Percentiles rank a stretch among this genome's conserved stretches.
phyloP scores from a whole-genome alignment of 2,329 filamentous ascomycete genomes.

The Westerdykella sp. region DNA sequence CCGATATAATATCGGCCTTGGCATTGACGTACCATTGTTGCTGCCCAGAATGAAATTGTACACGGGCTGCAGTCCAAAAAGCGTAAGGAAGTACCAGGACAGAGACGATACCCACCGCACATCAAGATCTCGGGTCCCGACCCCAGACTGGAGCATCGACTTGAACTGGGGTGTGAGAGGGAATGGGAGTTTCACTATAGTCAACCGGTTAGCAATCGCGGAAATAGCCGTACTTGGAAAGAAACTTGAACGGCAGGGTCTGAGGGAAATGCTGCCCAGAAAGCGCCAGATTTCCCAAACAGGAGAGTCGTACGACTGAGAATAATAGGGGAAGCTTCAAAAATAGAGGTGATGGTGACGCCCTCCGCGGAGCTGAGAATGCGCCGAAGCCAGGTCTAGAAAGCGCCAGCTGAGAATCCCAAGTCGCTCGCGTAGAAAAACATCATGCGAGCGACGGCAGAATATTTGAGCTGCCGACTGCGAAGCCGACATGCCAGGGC shows the following conservation, averaged over 20 bases:
- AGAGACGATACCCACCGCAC: slow-evolving; percentile 98
- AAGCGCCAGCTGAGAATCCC: too few species aligned
- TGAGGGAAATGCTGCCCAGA: slow-evolving; percentile 1
- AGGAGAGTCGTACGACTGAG: too few species aligned
- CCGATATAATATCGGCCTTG: neutral
- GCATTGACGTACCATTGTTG: slow-evolving; percentile 70
- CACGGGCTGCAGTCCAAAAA: slow-evolving; percentile 93
- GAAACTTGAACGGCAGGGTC: too few species aligned
- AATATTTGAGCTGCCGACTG: too few species aligned
- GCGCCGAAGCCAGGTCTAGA: too few species aligned
- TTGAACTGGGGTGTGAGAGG: slow-evolving; percentile 98
- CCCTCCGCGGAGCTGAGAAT: too few species aligned
- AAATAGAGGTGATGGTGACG: too few species aligned
- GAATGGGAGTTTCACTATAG: slow-evolving; percentile 85
- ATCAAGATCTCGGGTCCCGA: slow-evolving; percentile 92
- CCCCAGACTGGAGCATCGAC: slow-evolving; percentile 96
- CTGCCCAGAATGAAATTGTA: slow-evolving; percentile 95
- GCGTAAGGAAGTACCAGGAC: slow-evolving; percentile 97
- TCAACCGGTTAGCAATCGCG: neutral
- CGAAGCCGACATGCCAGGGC: too few species aligned
- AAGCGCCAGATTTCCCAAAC: neutral
- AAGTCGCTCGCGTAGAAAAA: too few species aligned
- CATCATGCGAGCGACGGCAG: too few species aligned
- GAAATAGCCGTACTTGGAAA: neutral
- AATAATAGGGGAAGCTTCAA: too few species aligned